phyloP scores from a whole-genome alignment of 768 basidiomycete species.

The Boletus rufocinnamomeus region DNA sequence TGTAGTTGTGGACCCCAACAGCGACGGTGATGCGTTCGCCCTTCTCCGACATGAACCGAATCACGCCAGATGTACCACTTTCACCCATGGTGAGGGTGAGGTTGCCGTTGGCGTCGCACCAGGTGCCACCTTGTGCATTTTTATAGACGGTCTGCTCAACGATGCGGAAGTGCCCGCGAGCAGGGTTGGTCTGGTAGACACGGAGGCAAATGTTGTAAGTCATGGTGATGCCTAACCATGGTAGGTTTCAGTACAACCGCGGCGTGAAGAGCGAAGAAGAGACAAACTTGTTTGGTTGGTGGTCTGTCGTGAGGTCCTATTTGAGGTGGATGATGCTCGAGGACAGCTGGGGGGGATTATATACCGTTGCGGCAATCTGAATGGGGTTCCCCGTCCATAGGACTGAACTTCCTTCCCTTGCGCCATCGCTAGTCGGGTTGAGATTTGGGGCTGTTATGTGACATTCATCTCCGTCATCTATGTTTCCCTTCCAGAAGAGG shows the following conservation, averaged over 20 bases:
- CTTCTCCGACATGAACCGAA: conserved; percentile 34
- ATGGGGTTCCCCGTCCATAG: not conserved
- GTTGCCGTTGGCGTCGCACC: conserved; percentile 25
- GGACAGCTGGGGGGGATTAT: not conserved
- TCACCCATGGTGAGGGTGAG: conserved; percentile 37
- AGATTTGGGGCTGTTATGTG: not conserved
- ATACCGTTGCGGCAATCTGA: not conserved
- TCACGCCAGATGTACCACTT: conserved; percentile 42
- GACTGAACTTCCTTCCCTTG: too few species aligned
- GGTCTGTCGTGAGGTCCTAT: not conserved
- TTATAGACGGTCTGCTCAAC: conserved; percentile 11
- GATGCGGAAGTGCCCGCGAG: not conserved
- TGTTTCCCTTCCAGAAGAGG: not conserved
- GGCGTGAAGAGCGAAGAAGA: not conserved
- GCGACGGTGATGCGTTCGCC: conserved; percentile 37
- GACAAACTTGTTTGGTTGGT: conserved; percentile 4
- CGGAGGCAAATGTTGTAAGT: conserved; percentile 5
- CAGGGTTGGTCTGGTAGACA: conserved; percentile 9
- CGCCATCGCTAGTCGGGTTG: not conserved
- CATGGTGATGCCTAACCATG: conserved; percentile 1
- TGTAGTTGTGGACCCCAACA: conserved; percentile 43
- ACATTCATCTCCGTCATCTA: not conserved
- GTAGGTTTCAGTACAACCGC: not conserved
- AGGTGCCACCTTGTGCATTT: conserved; percentile 29
- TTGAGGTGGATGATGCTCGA: too few species aligned